A percentile compares a stretch with the other conserved stretches of the same genome.
Evolutionary conservation across 1,139 yeast genomes (phyloP).

Genomic region (Lodderomyces orthopsilosis): DNA sequence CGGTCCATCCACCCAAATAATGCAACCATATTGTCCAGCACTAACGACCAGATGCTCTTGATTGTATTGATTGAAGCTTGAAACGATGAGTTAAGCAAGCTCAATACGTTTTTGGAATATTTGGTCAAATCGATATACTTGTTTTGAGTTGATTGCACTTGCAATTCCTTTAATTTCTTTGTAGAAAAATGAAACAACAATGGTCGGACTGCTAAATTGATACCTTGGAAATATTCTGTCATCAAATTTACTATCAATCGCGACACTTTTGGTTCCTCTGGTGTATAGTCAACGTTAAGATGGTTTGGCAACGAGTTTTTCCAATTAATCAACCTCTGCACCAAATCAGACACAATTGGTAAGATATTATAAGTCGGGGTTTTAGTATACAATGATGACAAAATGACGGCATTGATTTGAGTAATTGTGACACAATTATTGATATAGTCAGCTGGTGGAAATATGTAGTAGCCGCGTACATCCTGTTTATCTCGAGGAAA

Average conservation of each 20-base stretch:
- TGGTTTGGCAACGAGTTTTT: constrained; percentile 62
- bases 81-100: constrained; percentile 73
- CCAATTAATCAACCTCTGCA: constrained; percentile 70
- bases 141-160: constrained; percentile 35
- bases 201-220: constrained; percentile 80
- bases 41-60: constrained; percentile 67
- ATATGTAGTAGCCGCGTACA: constrained; percentile 57
- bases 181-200: constrained; percentile 76
- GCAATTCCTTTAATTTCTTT: constrained; percentile 56
- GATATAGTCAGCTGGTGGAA: constrained; percentile 79
- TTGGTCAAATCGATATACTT: constrained; percentile 65
- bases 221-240: constrained; percentile 85
- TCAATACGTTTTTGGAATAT: constrained; percentile 65
- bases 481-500: constrained; percentile 52
- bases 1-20: constrained; percentile 88
- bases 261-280: constrained; percentile 54
- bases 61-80: constrained; percentile 83
- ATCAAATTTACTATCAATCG: constrained; percentile 72
- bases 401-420: constrained; percentile 72
- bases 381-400: constrained; percentile 70
- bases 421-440: constrained; percentile 79
- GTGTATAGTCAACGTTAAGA: constrained; percentile 61
- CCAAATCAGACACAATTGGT: constrained; percentile 70
- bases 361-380: constrained; percentile 73
- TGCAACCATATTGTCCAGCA: constrained; percentile 77